Base-by-base conservation (phyloP, 192 early-diverging fungal species). In the Podila epicladia region DNA sequence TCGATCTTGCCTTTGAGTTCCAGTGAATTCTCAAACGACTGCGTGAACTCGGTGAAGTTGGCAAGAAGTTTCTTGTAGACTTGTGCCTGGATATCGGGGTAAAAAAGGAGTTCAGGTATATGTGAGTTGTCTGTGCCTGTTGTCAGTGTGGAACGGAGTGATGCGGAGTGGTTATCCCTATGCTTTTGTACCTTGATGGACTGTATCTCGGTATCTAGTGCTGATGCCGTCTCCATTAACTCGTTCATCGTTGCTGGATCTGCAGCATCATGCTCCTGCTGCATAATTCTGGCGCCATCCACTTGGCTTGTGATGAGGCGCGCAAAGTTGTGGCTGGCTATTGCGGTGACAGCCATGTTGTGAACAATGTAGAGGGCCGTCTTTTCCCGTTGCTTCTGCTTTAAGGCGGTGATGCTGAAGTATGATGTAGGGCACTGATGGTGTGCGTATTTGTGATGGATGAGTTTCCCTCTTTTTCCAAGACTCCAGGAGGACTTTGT, bases 11-110 rank as follows among this genome's bases (percentile, higher is more conserved):
- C 71, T 45, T 73, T 80, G 45, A 80, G 67, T 20, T 80, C 62
- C 19, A 80, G 49, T 15, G 77, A 73, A 26, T 69, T 65, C 35
- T 80, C 77, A 33, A 73, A 73, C 17, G 70, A 69, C 1, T 80
- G 70, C 15, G 77, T 69, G 62, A 80, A 80, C 6, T 65, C 70
- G 58, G 55, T 67, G 51, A 72, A 80, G 58, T 80, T 80, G 29
- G 65, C 71, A n/a, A 80, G 77, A 1, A 80, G 71, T n/a, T 73
- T 80, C 31, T 73, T 80, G 62, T 80, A 80, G 7, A 80, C 71
- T 65, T 80, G 77, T 12, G 71, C 66, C 77, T 80, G 67, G 5
- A 24, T 26, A 48, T 24, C 20, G 15, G 15, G 58, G 37, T 12
- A 38, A 35, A 35, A 48, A 38, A 49, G 19, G 55, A 66, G 0